Conservation (phyloP, 2,329 filamentous ascomycete genomes). For the Tolypocladium cylindrosporum region DNA sequence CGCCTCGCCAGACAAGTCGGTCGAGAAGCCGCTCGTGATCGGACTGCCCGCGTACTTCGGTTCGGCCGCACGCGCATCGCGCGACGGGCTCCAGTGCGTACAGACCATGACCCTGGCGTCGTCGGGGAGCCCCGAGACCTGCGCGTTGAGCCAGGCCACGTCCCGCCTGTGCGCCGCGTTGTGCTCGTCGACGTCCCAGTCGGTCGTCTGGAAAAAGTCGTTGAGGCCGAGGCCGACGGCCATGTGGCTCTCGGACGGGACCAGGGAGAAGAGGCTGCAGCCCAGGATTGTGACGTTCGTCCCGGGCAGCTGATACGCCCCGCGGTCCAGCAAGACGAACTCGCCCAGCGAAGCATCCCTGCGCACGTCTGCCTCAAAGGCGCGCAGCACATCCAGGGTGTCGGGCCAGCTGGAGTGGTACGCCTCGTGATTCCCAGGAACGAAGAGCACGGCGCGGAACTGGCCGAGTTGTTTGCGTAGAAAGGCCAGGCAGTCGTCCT, state of each 20-base stretch:
- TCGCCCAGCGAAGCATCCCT: constrained; percentile 19
- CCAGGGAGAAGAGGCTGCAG: constrained; percentile 36
- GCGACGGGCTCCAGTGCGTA: constrained; percentile 32
- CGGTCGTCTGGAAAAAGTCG: constrained; percentile 38
- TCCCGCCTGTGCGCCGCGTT: constrained; percentile 26
- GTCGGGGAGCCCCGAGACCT: too few relatives aligned
- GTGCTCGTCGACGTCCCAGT: constrained; percentile 28
- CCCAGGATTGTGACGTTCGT: constrained; percentile 20
- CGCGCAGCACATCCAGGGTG: constrained; percentile 15
- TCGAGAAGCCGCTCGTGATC: constrained; percentile 24
- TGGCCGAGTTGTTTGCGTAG: constrained; percentile 33
- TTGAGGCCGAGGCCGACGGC: constrained; percentile 33
- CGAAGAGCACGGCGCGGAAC: constrained; percentile 40
- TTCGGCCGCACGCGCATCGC: constrained; percentile 20
- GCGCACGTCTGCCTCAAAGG: constrained; percentile 18
- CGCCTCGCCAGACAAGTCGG: constrained; percentile 22
- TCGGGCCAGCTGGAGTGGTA: constrained; percentile 30
- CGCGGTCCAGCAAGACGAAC: constrained; percentile 28
- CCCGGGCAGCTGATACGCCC: constrained; percentile 11
- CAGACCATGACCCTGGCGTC: constrained; percentile 23
- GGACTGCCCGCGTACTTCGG: constrained; percentile 20
- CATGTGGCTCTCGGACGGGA: constrained; percentile 25
- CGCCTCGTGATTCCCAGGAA: constrained; percentile 48
- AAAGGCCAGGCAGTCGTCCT: constrained; percentile 32
- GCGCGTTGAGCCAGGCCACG: constrained; percentile 30